Percentiles rank a stretch among this genome's conserved stretches.
phyloP scores from a whole-genome alignment of 2,329 filamentous ascomycete species.

The Botrytis paeoniae region DNA sequence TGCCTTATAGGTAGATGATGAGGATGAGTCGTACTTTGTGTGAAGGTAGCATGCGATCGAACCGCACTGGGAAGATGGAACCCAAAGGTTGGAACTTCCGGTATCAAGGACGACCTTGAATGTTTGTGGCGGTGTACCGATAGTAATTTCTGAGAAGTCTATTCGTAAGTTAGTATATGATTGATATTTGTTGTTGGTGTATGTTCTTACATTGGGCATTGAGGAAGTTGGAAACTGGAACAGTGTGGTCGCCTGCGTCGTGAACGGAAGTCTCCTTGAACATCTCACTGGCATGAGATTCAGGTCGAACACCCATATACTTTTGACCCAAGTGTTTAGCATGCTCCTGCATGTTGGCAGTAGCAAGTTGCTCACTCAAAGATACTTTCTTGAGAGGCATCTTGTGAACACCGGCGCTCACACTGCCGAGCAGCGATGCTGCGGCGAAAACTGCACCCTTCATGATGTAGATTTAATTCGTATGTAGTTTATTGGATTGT shows the following conservation, averaged over 20 bases:
- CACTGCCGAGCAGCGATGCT: slow-evolving; percentile 71
- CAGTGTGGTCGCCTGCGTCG: slow-evolving; percentile 66
- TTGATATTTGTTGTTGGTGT: not conserved
- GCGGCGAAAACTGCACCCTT: slow-evolving; percentile 80
- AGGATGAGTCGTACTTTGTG: slow-evolving; percentile 88
- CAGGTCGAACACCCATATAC: slow-evolving; percentile 82
- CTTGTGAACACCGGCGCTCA: slow-evolving; percentile 85
- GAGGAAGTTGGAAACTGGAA: slow-evolving; percentile 94
- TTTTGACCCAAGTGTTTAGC: slow-evolving; percentile 85
- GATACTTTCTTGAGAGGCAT: slow-evolving; percentile 98
- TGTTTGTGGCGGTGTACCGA: slow-evolving; percentile 86
- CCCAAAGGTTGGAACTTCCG: slow-evolving; percentile 98
- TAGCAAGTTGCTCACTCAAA: slow-evolving; percentile 85
- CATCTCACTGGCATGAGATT: slow-evolving; percentile 68
- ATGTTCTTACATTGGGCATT: slow-evolving; percentile 86
- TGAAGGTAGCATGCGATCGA: slow-evolving; percentile 99
- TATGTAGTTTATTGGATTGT: slow-evolving; percentile 19
- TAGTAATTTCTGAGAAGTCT: slow-evolving; percentile 96
- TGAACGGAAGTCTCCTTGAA: slow-evolving; percentile 73
- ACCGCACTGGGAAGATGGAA: slow-evolving; percentile 82
- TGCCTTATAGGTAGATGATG: slow-evolving; percentile 87
- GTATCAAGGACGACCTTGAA: slow-evolving; percentile 99
- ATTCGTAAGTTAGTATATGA: slow-evolving; percentile 21
- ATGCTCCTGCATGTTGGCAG: slow-evolving; percentile 76
- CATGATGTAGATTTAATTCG: slow-evolving; percentile 54